Evolutionary conservation across 371 early-diverging fungal genomes (phyloP).

Genomic region (Apophysomyces sp.): DNA sequence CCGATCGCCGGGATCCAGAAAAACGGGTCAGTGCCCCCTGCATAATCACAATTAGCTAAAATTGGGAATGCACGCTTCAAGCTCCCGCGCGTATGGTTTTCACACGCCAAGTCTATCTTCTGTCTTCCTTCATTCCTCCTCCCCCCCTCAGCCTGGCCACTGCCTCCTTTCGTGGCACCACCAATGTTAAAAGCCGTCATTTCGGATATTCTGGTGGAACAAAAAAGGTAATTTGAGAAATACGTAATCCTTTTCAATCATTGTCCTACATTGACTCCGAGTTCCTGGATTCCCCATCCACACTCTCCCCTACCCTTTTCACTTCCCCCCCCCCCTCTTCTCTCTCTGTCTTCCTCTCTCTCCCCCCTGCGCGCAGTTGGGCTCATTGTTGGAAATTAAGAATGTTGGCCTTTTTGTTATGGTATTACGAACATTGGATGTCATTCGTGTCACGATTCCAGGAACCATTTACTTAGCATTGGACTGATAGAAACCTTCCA

Average conservation of each 20-base stretch:
- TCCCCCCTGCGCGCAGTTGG: conserved; percentile 2
- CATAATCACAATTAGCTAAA: conserved; percentile 1
- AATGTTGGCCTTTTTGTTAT: background rate
- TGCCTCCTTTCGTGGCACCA: background rate
- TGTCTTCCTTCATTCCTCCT: background rate
- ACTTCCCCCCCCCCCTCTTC: no score
- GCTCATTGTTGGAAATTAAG: conserved; percentile 2
- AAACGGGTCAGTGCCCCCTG: conserved; percentile 1
- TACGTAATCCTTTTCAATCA: background rate
- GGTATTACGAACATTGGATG: background rate
- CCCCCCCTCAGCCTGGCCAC: background rate
- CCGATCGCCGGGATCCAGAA: conserved; percentile 3
- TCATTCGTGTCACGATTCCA: conserved; percentile 1
- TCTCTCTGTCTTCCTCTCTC: no score
- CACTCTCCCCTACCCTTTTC: no score
- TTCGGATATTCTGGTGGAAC: background rate
- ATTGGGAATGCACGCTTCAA: background rate
- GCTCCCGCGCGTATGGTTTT: background rate
- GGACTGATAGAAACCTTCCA: background rate
- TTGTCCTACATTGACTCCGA: conserved; percentile 3
- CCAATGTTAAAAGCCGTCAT: background rate
- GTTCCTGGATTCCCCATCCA: background rate
- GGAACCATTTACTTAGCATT: background rate
- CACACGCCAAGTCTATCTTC: background rate
- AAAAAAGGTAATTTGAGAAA: background rate